Evolutionary conservation across 2,329 filamentous ascomycete genomes (phyloP).

Genomic region (Fusarium decemcellulare): DNA sequence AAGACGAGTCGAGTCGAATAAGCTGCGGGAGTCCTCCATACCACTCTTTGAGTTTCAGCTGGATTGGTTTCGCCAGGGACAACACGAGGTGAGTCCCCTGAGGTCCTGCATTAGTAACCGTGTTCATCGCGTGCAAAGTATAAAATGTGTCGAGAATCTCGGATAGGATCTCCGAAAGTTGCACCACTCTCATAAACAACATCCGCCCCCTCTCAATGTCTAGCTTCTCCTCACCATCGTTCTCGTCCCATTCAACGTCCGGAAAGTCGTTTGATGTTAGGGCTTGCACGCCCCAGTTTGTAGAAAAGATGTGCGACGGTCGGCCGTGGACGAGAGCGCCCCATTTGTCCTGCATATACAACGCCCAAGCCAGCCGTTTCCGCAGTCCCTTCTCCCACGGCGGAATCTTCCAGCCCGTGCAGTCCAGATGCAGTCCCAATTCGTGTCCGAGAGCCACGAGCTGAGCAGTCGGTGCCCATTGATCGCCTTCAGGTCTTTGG

Average conservation of each 20-base stretch:
- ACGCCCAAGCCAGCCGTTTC: slow-evolving; percentile 89
- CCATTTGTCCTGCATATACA: slow-evolving; percentile 97
- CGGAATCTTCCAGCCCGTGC: slow-evolving; percentile 88
- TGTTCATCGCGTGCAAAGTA: slow-evolving; percentile 81
- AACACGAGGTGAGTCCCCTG: slow-evolving; percentile 82
- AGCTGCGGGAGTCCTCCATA: slow-evolving; percentile 76
- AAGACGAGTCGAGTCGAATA: slow-evolving; percentile 77
- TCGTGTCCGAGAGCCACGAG: slow-evolving; percentile 90
- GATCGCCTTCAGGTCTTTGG: slow-evolving; percentile 82
- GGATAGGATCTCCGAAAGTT: slow-evolving; percentile 80
- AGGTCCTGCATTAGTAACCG: slow-evolving; percentile 74
- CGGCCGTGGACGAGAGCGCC: slow-evolving; percentile 87
- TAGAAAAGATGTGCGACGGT: slow-evolving; percentile 79
- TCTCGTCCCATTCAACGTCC: slow-evolving; percentile 77
- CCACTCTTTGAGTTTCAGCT: slow-evolving; percentile 88
- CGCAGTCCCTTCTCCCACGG: slow-evolving; percentile 88
- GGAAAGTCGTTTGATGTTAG: slow-evolving; percentile 80
- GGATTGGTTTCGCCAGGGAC: slow-evolving; percentile 83
- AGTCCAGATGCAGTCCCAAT: slow-evolving; percentile 90
- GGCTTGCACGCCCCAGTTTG: slow-evolving; percentile 82
- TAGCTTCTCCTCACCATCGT: slow-evolving; percentile 71
- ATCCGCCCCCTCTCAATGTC: slow-evolving; percentile 78
- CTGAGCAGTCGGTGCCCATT: slow-evolving; percentile 89
- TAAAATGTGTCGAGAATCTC: slow-evolving; percentile 89
- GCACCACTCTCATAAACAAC: slow-evolving; percentile 82